Percentiles rank a stretch among this genome's conserved stretches.
phyloP scores from a whole-genome alignment of 345 rosid species.

The Moricandia moricandioides region DNA sequence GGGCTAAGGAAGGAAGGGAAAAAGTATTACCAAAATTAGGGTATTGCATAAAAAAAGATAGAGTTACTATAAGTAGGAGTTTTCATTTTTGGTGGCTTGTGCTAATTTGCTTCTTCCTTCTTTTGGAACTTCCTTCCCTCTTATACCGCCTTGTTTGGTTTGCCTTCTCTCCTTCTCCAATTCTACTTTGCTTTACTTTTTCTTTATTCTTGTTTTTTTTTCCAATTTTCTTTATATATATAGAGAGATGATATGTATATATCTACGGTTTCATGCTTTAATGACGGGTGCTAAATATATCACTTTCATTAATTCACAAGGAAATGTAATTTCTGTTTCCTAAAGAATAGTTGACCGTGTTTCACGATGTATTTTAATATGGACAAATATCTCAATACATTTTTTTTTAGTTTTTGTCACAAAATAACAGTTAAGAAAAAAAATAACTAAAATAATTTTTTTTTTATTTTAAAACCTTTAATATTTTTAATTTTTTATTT shows the following conservation, averaged over 20 bases:
- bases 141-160: constrained; percentile 28
- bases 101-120: constrained; percentile 39
- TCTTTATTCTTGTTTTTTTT: neutral
- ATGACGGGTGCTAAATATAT: neutral
- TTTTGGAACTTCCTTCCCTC: constrained; percentile 27
- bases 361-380: neutral
- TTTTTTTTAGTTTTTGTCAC: no score
- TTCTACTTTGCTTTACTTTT: neutral
- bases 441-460: no score
- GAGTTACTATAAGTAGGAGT: constrained; percentile 40
- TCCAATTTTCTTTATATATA: neutral
- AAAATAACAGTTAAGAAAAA: no score
- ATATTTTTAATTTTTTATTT: no score
- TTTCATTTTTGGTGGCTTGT: constrained; percentile 36
- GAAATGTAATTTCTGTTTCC: neutral
- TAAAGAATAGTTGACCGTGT: neutral
- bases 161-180: neutral
- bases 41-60: constrained; percentile 12
- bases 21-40: constrained; percentile 35
- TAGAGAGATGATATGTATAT: neutral
- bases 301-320: neutral
- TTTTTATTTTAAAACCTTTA: no score
- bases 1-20: constrained; percentile 24
- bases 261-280: constrained; percentile 18
- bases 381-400: no score